Percentiles rank a stretch among this genome's conserved stretches.
Conservation (phyloP, 352 stramenopile species). For the Pythium vanterpoolii region DNA sequence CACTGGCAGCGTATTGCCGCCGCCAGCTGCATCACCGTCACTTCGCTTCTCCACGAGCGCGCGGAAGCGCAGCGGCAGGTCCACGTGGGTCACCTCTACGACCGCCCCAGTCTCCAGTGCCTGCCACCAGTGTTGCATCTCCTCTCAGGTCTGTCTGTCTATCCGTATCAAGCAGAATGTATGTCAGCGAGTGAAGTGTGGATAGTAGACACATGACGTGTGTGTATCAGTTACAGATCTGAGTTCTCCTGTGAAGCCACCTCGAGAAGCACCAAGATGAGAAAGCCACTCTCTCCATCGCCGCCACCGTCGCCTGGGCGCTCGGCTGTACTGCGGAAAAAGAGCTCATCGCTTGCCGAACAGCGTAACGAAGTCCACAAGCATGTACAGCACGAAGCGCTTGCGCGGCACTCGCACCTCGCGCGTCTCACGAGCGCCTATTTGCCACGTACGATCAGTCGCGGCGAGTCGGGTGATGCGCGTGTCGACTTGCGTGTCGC, state of each 20-base stretch:
- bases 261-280: not conserved
- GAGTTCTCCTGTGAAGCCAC: conserved; percentile 13
- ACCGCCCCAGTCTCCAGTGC: conserved; percentile 52
- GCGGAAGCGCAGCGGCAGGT: conserved; percentile 37
- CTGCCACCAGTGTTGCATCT: conserved; percentile 1
- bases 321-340: conserved; percentile 22
- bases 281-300: not conserved
- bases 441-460: conserved; percentile 25
- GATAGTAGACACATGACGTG: conserved; percentile 1
- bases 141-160: no score
- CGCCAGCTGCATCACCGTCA: conserved; percentile 16
- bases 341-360: conserved; percentile 40
- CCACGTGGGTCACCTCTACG: conserved; percentile 50
- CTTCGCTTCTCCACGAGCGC: conserved; percentile 46
- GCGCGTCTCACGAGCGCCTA: conserved; percentile 38
- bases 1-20: not conserved
- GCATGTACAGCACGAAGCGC: conserved; percentile 42
- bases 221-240: not conserved
- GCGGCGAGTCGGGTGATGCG: not conserved
- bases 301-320: not conserved
- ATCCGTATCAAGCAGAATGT: no score
- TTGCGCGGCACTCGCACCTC: conserved; percentile 3
- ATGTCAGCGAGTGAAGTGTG: not conserved
- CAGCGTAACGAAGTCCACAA: conserved; percentile 33
- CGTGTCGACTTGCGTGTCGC: conserved; percentile 39